Percentiles rank a stretch among this genome's conserved stretches.
phyloP scores from a whole-genome alignment of 176 grass and related monocot genomes.

The Carex scoparia region DNA sequence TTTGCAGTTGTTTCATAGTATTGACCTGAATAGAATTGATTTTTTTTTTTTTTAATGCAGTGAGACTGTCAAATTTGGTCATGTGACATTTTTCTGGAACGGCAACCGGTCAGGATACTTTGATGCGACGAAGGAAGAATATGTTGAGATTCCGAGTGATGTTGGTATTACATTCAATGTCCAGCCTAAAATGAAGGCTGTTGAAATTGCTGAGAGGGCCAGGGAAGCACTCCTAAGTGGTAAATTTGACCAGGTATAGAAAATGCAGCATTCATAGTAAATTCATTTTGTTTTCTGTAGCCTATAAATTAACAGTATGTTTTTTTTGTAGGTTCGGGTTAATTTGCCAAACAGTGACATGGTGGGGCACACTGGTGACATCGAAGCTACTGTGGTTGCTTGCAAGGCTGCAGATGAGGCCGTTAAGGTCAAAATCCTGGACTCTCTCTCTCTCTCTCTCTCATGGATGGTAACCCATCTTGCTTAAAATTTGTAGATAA shows the following conservation, averaged over 20 bases:
- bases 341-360: conserved; percentile 96
- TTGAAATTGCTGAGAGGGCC: conserved; percentile 87
- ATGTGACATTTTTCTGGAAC: conserved; percentile 99
- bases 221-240: conserved; percentile 80
- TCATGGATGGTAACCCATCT: not conserved
- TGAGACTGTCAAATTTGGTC: conserved; percentile 95
- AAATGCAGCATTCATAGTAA: not conserved
- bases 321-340: conserved; percentile 77
- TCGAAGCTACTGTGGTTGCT: conserved; percentile 87
- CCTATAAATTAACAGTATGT: not conserved
- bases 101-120: conserved; percentile 99
- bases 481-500: conserved; percentile 45
- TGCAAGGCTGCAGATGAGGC: conserved; percentile 94
- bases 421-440: conserved; percentile 54
- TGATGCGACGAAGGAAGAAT: conserved; percentile 78
- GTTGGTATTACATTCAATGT: conserved; percentile 96
- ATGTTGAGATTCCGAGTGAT: conserved; percentile 93
- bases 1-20: not conserved
- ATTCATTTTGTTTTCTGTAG: not conserved
- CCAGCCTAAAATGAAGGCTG: conserved; percentile 85
- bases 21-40: not conserved
- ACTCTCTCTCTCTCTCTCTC: not conserved
- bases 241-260: conserved; percentile 86
- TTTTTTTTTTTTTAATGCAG: conserved; percentile 39
- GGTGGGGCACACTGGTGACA: conserved; percentile 99